Evolutionary conservation across 108 stramenopile species (phyloP).

Genomic region (Pseudonitzschia delicatissima): DNA sequence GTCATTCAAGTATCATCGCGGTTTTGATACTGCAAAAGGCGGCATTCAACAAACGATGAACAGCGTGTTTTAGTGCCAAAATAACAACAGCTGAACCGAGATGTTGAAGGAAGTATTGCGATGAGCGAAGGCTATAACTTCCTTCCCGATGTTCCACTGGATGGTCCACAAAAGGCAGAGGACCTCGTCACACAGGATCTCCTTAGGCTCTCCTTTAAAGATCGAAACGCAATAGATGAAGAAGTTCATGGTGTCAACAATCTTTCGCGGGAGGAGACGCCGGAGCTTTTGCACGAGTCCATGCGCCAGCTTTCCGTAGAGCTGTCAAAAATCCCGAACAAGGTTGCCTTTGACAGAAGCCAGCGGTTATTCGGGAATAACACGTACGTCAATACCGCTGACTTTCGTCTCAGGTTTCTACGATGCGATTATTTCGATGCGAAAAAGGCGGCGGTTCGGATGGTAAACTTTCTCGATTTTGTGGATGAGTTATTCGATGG

Average conservation of each 20-base stretch:
- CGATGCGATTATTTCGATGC: constrained; percentile 2
- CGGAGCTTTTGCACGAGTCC: not conserved
- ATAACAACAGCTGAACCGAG: too few species aligned
- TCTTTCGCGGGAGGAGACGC: constrained; percentile 1
- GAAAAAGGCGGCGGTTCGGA: constrained; percentile 13
- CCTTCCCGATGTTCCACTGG: not conserved
- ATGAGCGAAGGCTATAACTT: not conserved
- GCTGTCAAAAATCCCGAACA: not conserved
- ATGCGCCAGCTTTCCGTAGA: not conserved
- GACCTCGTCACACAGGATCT: not conserved
- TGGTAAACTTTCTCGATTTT: constrained; percentile 16
- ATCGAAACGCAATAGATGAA: constrained; percentile 9
- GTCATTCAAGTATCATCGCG: too few species aligned
- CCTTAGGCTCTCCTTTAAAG: not conserved
- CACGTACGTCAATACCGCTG: constrained; percentile 9
- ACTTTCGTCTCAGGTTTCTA: constrained; percentile 21
- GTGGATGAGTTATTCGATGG: constrained; percentile 22
- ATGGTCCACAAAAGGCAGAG: not conserved
- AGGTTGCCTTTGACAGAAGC: not conserved
- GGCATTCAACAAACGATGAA: too few species aligned
- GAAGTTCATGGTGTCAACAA: constrained; percentile 13
- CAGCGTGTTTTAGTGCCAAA: too few species aligned
- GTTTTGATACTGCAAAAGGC: too few species aligned
- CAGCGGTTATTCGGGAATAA: not conserved
- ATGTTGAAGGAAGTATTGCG: too few species aligned